Evolutionary conservation across 495 filamentous ascomycete genomes (phyloP), one percentile per base, ranked within the genome.

Genomic region (Peziza echinospora): DNA sequence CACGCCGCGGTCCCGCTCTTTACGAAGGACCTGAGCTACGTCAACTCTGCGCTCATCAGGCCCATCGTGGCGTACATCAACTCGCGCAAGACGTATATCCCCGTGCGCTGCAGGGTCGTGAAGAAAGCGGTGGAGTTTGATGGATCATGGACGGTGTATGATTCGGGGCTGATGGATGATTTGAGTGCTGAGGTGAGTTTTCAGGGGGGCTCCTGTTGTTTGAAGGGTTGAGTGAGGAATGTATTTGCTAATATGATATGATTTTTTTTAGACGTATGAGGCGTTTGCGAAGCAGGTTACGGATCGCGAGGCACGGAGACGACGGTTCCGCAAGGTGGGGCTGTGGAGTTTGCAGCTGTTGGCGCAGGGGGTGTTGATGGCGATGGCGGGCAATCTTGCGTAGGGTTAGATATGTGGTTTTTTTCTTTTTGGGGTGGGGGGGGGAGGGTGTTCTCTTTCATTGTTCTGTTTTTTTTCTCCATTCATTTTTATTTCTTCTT

Each of bases 31-130:
- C 69, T 96, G 11, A 89, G 83, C 25, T 96, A 96, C 62, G 81
- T 93, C 50, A 96, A 94, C 62, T 86, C 86, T 56, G 89, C 89
- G 2, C 73, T 97, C 5, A 79, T 96, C 34, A 75, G 89, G 22
- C 89, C 89, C 13, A 97, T 97, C 47, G 89, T 97, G n/a, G 91
- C 89, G 1, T 97, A 94, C 57, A 94, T 97, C 63, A 97, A 97
- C 62, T 82, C 82, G 24, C 75, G 80, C 58, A 77, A 75, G 55
- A 86, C 84, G 0, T 94, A 92, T 58, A 96, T 97, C 42, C 91
- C 89, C 8, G 78, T 97, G 56, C 80, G 79, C 49, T 96, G 89
- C 64, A 81, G 87, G 45, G 80, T 97, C 46, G 80, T 93, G 50
- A 97, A 97, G 64, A 73, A 71, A 2, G 70, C 72, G 8, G 67